Conservation (phyloP, 139 green algal genomes). For the Chlamydomonas sp. region DNA sequence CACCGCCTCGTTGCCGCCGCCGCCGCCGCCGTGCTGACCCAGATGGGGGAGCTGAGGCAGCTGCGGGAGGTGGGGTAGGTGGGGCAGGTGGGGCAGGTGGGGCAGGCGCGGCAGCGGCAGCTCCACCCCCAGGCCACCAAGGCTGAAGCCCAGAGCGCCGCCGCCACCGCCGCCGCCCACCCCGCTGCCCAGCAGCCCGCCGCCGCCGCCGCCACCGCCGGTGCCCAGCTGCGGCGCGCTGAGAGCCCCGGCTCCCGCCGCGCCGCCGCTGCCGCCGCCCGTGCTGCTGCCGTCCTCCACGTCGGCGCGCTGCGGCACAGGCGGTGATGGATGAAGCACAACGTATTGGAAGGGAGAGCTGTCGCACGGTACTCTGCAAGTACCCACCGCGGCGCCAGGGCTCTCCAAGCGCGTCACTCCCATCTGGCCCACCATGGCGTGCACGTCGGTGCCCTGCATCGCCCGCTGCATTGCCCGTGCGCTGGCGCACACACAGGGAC, state of each 20-base stretch:
- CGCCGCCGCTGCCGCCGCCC: too few relatives aligned
- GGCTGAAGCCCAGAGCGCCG: slow-evolving; percentile 8
- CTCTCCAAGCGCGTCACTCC: too few relatives aligned
- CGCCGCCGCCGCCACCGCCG: not conserved
- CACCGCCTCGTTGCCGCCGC: too few relatives aligned
- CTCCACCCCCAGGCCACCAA: slow-evolving; percentile 14
- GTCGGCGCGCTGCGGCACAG: not conserved
- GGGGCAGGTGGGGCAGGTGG: not conserved
- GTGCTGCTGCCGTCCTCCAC: slow-evolving; percentile 26
- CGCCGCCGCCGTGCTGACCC: too few relatives aligned
- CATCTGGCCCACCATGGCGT: too few relatives aligned
- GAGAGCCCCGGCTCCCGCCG: not conserved
- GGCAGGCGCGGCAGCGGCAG: not conserved
- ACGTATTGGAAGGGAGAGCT: not conserved
- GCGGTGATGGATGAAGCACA: not conserved
- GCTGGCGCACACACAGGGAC: too few relatives aligned
- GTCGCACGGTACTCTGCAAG: not conserved
- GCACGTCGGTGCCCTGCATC: too few relatives aligned
- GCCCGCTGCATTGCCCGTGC: too few relatives aligned
- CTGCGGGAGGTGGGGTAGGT: not conserved
- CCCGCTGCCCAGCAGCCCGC: not conserved
- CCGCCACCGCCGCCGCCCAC: slow-evolving; percentile 8
- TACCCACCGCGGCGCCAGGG: not conserved
- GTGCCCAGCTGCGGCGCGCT: not conserved
- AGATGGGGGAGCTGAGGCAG: too few relatives aligned